phyloP scores from a whole-genome alignment of 2,329 filamentous ascomycete genomes.

The Nigrograna mackinnonii region DNA sequence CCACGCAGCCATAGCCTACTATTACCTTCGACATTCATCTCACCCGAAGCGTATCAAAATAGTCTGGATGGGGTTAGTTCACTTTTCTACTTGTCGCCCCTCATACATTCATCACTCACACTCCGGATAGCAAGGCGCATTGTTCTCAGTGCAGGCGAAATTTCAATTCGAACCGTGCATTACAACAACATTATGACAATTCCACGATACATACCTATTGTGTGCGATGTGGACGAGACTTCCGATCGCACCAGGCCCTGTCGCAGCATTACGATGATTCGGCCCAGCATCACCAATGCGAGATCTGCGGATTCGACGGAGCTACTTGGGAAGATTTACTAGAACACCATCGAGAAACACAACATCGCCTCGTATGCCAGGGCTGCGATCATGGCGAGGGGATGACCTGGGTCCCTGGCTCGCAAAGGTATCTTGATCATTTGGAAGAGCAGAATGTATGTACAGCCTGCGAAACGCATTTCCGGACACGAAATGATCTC shows the following conservation, averaged over 20 bases:
- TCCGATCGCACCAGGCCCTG: neutral
- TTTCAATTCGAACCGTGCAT: neutral
- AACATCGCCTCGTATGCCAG: slow-evolving; percentile 10
- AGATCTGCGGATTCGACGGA: slow-evolving; percentile 11
- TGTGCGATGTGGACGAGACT: neutral
- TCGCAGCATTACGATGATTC: slow-evolving; percentile 13
- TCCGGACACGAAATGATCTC: slow-evolving; percentile 11
- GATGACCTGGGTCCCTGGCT: slow-evolving; percentile 7
- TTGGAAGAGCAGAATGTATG: slow-evolving; percentile 16
- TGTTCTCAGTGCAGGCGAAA: slow-evolving; percentile 1
- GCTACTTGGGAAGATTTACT: slow-evolving; percentile 11
- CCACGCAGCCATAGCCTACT: too few species aligned
- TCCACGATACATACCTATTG: slow-evolving; percentile 7
- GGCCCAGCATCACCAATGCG: slow-evolving; percentile 10
- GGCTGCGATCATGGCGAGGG: slow-evolving; percentile 15
- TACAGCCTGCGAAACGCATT: slow-evolving; percentile 11
- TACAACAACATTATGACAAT: slow-evolving; percentile 10
- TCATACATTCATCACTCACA: too few species aligned
- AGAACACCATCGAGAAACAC: slow-evolving; percentile 11
- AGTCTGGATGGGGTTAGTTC: too few species aligned
- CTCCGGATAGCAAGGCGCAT: too few species aligned
- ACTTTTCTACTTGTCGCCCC: too few species aligned
- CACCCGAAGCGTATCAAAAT: too few species aligned
- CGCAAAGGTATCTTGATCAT: slow-evolving; percentile 11
- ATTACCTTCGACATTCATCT: too few species aligned